Conservation (phyloP, 176 grass and related monocot genomes). For the Alopecurus myosuroides region DNA sequence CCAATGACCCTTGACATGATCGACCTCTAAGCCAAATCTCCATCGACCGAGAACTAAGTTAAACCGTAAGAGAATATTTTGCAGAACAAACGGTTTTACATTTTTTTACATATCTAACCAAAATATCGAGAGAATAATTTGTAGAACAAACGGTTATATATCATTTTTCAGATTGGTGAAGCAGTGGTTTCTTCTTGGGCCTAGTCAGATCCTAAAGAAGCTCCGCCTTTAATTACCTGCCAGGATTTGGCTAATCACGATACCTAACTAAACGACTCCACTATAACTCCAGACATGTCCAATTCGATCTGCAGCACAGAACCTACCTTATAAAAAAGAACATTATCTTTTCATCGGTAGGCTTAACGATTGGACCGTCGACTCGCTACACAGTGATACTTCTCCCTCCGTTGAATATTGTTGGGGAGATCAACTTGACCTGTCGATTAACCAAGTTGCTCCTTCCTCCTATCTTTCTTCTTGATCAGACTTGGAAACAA, state of each 20-base stretch:
- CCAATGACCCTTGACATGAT: too few relatives aligned
- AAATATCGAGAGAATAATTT: not conserved
- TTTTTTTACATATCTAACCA: not conserved
- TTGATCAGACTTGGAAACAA: not conserved
- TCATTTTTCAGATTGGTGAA: not conserved
- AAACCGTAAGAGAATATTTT: too few relatives aligned
- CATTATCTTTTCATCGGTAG: not conserved
- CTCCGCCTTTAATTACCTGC: not conserved
- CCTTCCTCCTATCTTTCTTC: not conserved
- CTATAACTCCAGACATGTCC: not conserved
- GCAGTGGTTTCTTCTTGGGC: not conserved
- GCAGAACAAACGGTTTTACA: too few relatives aligned
- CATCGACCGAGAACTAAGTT: too few relatives aligned
- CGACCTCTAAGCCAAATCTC: too few relatives aligned
- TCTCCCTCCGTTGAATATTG: not conserved
- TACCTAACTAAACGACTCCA: constrained; percentile 7
- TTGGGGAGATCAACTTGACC: not conserved
- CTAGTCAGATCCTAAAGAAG: not conserved
- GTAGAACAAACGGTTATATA: too few relatives aligned
- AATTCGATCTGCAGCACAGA: not conserved
- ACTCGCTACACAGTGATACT: not conserved
- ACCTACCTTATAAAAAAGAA: not conserved
- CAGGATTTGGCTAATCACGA: not conserved
- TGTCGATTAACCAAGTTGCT: not conserved
- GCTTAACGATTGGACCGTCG: not conserved